These are phyloP conservation scores for Fusarium sp. DNA, from an alignment of 2,329 filamentous ascomycete species.

Conservation along the genomic window DNA sequence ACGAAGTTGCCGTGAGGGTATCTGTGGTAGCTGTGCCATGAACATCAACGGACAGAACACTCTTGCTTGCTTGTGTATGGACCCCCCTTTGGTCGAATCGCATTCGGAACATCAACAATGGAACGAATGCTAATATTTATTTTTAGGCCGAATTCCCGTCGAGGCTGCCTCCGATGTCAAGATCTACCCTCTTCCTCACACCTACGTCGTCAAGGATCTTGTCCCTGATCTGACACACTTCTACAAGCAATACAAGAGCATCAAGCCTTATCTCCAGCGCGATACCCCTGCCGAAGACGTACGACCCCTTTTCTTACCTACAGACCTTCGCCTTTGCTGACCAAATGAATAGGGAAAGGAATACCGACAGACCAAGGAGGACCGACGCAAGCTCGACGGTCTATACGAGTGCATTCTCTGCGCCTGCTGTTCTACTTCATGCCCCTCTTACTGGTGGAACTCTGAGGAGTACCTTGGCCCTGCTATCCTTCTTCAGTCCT, in stretches of 20 bases:
- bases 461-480: conserved; percentile 98
- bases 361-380: conserved; percentile 88
- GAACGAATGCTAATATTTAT: conserved; percentile 29
- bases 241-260: conserved; percentile 99
- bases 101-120: conserved; percentile 48
- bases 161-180: conserved; percentile 85
- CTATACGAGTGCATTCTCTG: conserved; percentile 99
- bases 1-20: conserved; percentile 95
- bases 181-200: conserved; percentile 98
- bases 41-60: conserved; percentile 99
- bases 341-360: conserved; percentile 79
- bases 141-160: conserved; percentile 88
- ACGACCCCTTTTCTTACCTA: conserved; percentile 46
- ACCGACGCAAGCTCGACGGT: conserved; percentile 96
- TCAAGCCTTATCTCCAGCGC: conserved; percentile 97
- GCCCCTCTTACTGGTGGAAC: conserved; percentile 99
- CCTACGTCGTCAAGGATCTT: conserved; percentile 98
- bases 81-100: conserved; percentile 17
- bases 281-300: conserved; percentile 87
- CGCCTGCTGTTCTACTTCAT: conserved; percentile 98
- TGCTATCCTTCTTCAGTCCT: conserved; percentile 95
- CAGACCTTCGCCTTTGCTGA: conserved; percentile 20
- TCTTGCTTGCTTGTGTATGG: conserved; percentile 91
- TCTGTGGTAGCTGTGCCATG: conserved; percentile 99
- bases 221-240: conserved; percentile 98